phyloP scores from a whole-genome alignment of 2,329 filamentous ascomycete genomes.

The Mycosphaerelloides madeirae region DNA sequence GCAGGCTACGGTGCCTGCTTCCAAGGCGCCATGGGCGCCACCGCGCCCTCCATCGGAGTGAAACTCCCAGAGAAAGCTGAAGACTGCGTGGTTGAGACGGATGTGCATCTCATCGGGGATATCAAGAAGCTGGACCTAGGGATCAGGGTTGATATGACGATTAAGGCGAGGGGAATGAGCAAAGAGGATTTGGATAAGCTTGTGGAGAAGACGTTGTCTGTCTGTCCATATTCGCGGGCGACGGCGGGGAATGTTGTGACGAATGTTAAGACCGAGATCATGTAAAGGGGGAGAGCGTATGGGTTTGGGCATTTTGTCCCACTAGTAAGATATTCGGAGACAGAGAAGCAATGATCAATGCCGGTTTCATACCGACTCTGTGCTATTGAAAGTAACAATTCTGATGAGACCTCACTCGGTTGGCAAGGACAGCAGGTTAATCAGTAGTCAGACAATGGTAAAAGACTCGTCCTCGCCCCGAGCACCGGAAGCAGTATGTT shows the following conservation, averaged over 20 bases:
- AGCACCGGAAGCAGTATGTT: too few species aligned
- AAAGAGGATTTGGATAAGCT: conserved; percentile 34
- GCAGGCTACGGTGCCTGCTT: conserved; percentile 48
- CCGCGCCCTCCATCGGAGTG: conserved; percentile 38
- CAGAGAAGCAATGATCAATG: too few species aligned
- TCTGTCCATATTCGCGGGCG: conserved; percentile 34
- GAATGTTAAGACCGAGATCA: conserved; percentile 13
- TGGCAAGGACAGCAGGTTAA: too few species aligned
- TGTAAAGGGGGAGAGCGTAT: too few species aligned
- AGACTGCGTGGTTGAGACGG: conserved; percentile 39
- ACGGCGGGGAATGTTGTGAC: conserved; percentile 34
- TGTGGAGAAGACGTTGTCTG: conserved; percentile 32
- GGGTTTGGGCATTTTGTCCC: too few species aligned
- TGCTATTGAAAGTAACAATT: too few species aligned
- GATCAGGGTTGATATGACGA: conserved; percentile 41
- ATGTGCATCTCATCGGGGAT: conserved; percentile 43
- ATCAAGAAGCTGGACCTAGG: conserved; percentile 45
- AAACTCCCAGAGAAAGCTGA: conserved; percentile 38
- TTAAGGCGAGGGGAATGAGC: conserved; percentile 32
- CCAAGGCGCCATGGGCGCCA: conserved; percentile 45
- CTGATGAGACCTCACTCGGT: too few species aligned
- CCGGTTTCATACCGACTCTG: too few species aligned
- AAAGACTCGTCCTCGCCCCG: too few species aligned
- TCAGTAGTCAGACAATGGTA: too few species aligned
- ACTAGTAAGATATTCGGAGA: too few species aligned